Percentiles rank a stretch among this genome's conserved stretches.
Conservation (phyloP, 108 stramenopile species). For the Skeletonema menzelii region DNA sequence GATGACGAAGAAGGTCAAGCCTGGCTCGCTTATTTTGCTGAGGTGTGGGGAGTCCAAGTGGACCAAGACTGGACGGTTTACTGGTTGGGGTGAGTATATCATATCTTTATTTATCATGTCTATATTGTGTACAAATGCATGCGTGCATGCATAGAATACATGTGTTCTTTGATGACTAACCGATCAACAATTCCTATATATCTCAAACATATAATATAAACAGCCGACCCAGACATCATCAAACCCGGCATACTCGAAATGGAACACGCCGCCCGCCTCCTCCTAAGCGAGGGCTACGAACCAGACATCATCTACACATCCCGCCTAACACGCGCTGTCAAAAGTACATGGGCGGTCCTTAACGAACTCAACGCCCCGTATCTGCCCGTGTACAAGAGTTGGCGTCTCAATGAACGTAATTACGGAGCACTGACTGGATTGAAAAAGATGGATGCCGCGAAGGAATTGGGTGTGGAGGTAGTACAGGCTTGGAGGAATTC, state of each 20-base stretch:
- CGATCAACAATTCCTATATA: no score
- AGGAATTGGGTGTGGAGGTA: slow-evolving; percentile 57
- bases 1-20: slow-evolving; percentile 12
- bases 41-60: slow-evolving; percentile 52
- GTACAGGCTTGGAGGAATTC: slow-evolving; percentile 69
- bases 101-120: neutral
- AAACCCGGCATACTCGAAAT: slow-evolving; percentile 44
- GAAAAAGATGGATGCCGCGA: slow-evolving; percentile 66
- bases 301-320: slow-evolving; percentile 80
- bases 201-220: no score
- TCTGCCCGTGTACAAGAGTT: slow-evolving; percentile 66
- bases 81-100: slow-evolving; percentile 44
- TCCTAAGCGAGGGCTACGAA: slow-evolving; percentile 59
- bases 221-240: slow-evolving; percentile 54
- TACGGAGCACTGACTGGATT: slow-evolving; percentile 81
- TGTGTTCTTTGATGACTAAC: neutral
- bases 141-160: no score
- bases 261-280: slow-evolving; percentile 54
- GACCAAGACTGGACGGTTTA: slow-evolving; percentile 59
- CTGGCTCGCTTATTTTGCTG: slow-evolving; percentile 58
- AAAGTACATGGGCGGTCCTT: slow-evolving; percentile 63
- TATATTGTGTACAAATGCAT: no score
- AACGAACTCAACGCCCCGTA: slow-evolving; percentile 55
- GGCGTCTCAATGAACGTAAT: slow-evolving; percentile 81
- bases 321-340: slow-evolving; percentile 74